phyloP scores from a whole-genome alignment of 2,329 filamentous ascomycete genomes.

The Alternaria postmessia region DNA sequence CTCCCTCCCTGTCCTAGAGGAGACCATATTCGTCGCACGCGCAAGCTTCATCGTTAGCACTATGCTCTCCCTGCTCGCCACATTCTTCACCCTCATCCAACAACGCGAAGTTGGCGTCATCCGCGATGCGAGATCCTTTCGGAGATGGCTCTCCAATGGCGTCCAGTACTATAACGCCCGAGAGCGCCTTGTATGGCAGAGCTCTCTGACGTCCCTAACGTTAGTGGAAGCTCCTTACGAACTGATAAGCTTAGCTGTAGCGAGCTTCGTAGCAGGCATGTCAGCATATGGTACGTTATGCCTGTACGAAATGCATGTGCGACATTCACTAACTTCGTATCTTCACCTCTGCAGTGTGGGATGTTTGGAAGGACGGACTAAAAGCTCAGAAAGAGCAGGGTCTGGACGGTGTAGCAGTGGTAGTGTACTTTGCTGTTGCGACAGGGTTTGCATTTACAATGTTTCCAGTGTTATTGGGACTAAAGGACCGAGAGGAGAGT shows the following conservation, averaged over 20 bases:
- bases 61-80: constrained; percentile 24
- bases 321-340: neutral
- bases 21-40: constrained; percentile 19
- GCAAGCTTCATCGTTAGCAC: constrained; percentile 19
- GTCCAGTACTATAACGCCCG: constrained; percentile 10
- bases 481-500: constrained; percentile 10
- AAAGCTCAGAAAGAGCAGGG: constrained; percentile 5
- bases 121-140: constrained; percentile 12
- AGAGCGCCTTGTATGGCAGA: constrained; percentile 11
- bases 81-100: constrained; percentile 30
- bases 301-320: neutral
- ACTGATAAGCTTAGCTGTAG: constrained; percentile 24
- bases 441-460: constrained; percentile 18
- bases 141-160: constrained; percentile 29
- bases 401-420: constrained; percentile 1
- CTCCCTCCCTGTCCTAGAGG: constrained; percentile 19
- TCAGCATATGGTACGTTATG: constrained; percentile 15
- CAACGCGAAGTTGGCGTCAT: constrained; percentile 26
- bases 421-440: constrained; percentile 17
- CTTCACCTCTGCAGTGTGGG: constrained; percentile 10
- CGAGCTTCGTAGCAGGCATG: constrained; percentile 23
- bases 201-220: constrained; percentile 23
- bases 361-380: constrained; percentile 14
- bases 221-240: constrained; percentile 31
- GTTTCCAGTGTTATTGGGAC: constrained; percentile 17